A percentile compares a stretch with the other conserved stretches of the same genome.
phyloP scores from a whole-genome alignment of 2,329 filamentous ascomycete genomes.

The Ramularia endophylla region DNA sequence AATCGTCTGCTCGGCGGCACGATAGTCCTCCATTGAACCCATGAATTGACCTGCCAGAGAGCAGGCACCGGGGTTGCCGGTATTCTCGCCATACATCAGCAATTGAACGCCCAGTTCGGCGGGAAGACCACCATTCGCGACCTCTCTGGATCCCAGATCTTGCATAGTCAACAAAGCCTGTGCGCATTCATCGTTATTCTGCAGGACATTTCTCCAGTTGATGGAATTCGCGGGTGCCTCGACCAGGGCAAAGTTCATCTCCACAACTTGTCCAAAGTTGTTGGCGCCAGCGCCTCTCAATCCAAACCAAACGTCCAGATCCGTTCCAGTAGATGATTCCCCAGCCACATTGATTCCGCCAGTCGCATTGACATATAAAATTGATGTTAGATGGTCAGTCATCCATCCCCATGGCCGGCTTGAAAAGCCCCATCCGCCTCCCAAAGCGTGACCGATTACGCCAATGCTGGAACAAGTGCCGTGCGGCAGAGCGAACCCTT shows the following conservation, averaged over 20 bases:
- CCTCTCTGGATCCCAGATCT: slow-evolving; percentile 5
- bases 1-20: slow-evolving; percentile 5
- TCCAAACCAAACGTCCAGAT: slow-evolving; percentile 16
- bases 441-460: slow-evolving; percentile 11
- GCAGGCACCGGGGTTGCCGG: slow-evolving; percentile 10
- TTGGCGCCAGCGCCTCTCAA: slow-evolving; percentile 14
- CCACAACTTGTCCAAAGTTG: slow-evolving; percentile 14
- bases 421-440: slow-evolving; percentile 15
- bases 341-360: slow-evolving; percentile 5
- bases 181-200: slow-evolving; percentile 12
- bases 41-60: slow-evolving; percentile 11
- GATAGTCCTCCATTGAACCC: slow-evolving; percentile 7
- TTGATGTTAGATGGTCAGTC: slow-evolving; percentile 10
- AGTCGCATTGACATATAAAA: slow-evolving; percentile 9
- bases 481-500: too few relatives aligned
- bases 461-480: slow-evolving; percentile 15
- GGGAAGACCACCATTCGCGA: slow-evolving; percentile 2
- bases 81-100: slow-evolving; percentile 10
- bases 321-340: not conserved
- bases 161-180: slow-evolving; percentile 9
- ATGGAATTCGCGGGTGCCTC: slow-evolving; percentile 9
- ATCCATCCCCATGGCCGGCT: slow-evolving; percentile 14
- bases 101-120: slow-evolving; percentile 10
- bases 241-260: slow-evolving; percentile 5
- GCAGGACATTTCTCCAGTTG: slow-evolving; percentile 11